Evolutionary conservation across 2,329 filamentous ascomycete genomes (phyloP).

Genomic region (Aspergillus aculeatinus): DNA sequence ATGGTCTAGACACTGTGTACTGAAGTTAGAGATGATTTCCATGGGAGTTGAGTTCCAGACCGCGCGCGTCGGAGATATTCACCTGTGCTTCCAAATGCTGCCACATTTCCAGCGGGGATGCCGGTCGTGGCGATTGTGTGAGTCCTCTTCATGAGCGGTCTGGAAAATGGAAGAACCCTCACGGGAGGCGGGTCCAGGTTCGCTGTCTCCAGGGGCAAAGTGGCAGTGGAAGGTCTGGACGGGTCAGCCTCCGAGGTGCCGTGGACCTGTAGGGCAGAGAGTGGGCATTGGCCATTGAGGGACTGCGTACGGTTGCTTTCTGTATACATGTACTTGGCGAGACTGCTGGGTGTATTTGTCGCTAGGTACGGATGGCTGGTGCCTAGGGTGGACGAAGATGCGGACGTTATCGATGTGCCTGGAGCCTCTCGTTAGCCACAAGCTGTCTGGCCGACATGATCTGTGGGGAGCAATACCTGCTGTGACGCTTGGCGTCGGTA

Average conservation of each 20-base stretch:
- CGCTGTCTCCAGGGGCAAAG: slow-evolving; percentile 29
- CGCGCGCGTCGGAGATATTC: not conserved
- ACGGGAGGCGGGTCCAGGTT: slow-evolving; percentile 43
- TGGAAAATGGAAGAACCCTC: slow-evolving; percentile 43
- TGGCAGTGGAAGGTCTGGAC: slow-evolving; percentile 27
- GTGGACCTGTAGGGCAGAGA: not conserved
- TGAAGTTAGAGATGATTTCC: not conserved
- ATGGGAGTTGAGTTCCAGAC: not conserved
- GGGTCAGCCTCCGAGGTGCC: not conserved
- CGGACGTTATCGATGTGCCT: slow-evolving; percentile 10
- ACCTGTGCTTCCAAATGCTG: not conserved
- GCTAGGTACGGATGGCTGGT: not conserved
- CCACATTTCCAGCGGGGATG: not conserved
- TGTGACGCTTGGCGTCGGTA: slow-evolving; percentile 8
- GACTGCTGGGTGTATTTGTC: not conserved
- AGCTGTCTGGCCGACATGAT: not conserved
- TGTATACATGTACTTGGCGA: slow-evolving; percentile 3
- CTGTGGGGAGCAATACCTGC: slow-evolving; percentile 1
- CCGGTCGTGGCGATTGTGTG: not conserved
- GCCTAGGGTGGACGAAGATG: slow-evolving; percentile 14
- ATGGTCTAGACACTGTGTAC: not conserved
- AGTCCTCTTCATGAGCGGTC: slow-evolving; percentile 24
- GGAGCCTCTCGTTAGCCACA: not conserved
- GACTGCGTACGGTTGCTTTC: not conserved
- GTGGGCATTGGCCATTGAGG: not conserved